Base-by-base conservation (phyloP, 495 filamentous ascomycete genomes). In the Penicillium bovifimosum region DNA sequence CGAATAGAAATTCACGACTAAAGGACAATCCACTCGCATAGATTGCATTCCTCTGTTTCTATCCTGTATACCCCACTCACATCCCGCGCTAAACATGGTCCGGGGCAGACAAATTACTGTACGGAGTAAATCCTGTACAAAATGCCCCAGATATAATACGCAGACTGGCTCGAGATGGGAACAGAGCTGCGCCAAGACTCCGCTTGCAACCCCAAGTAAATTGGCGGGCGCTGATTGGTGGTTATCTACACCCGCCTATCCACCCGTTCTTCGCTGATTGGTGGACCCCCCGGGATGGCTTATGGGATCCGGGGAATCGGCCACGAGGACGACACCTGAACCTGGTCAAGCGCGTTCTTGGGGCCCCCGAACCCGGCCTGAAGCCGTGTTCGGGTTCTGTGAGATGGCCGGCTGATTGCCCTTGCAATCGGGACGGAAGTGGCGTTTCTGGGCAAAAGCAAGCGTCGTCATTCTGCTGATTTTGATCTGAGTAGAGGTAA, bases 281-380 rank as follows among this genome's bases (percentile, higher is more conserved):
- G 61, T 20, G 9, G 14, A 53, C 20, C 9, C 29, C 13, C 6
- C 35, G 31, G 44, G 41, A 58, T 53, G 41, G 32, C 36, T 54
- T 33, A 32, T 47, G 36, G 61, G 58, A 61, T 63, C 61, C 61
- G 61, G 61, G 61, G 58, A 61, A 58, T 63, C 46, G 49, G 42
- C 58, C 54, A 60, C 56, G 56, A 54, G 54, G 50, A 36, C 29
- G 41, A 45, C 35, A 31, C 27, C 46, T 52, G 33, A 55, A 62
- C 11, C 6, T 28, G 50, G 59, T 39, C 42, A 53, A 47, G 59
- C 47, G 54, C 47, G 27, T 45, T 46, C 51, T 45, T 52, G 6
- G 9, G 16, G 26, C 9, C 7, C 40, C 48, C 34, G 36, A 52
- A 45, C 41, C 32, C 50, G 50, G 50, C 36, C n/a, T 41, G 27